Conservation (phyloP, 2,329 filamentous ascomycete species). For the Arthroderma sp. region DNA sequence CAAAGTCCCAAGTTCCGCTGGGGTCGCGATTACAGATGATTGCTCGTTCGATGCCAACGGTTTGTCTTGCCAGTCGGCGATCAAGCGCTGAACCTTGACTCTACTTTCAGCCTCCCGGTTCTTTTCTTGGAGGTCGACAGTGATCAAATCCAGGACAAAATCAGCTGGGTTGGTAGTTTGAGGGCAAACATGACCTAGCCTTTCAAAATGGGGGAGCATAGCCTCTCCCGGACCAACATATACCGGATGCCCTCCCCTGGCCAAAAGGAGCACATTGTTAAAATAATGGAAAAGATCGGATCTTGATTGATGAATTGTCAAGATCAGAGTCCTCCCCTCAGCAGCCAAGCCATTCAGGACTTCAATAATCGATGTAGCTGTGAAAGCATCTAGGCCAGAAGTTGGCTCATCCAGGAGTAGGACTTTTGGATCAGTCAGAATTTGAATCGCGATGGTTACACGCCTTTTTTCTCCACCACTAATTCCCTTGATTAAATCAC, state of each 20-base stretch:
- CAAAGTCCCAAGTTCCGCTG: conserved; percentile 58
- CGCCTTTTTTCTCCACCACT: conserved; percentile 67
- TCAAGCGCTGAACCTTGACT: conserved; percentile 47
- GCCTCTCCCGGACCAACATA: conserved; percentile 50
- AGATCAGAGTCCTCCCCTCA: conserved; percentile 59
- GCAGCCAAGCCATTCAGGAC: conserved; percentile 56
- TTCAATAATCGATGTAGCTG: conserved; percentile 62
- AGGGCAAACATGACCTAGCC: conserved; percentile 51
- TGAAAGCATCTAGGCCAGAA: conserved; percentile 64
- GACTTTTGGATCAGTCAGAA: conserved; percentile 60
- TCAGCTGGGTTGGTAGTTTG: conserved; percentile 62
- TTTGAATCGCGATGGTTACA: conserved; percentile 64
- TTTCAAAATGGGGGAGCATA: conserved; percentile 54
- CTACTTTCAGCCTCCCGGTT: conserved; percentile 49
- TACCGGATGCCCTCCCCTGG: conserved; percentile 53
- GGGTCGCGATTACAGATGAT: conserved; percentile 44
- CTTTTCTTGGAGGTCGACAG: conserved; percentile 57
- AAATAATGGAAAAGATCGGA: conserved; percentile 61
- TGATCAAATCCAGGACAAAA: conserved; percentile 64
- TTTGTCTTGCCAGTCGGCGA: conserved; percentile 42
- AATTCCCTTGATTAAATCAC: conserved; percentile 61
- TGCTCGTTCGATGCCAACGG: conserved; percentile 13
- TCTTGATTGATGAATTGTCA: conserved; percentile 67
- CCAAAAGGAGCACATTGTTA: conserved; percentile 56
- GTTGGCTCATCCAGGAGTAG: conserved; percentile 65